Conservation (phyloP, 192 early-diverging fungal species). For the Coemansia sp. region DNA sequence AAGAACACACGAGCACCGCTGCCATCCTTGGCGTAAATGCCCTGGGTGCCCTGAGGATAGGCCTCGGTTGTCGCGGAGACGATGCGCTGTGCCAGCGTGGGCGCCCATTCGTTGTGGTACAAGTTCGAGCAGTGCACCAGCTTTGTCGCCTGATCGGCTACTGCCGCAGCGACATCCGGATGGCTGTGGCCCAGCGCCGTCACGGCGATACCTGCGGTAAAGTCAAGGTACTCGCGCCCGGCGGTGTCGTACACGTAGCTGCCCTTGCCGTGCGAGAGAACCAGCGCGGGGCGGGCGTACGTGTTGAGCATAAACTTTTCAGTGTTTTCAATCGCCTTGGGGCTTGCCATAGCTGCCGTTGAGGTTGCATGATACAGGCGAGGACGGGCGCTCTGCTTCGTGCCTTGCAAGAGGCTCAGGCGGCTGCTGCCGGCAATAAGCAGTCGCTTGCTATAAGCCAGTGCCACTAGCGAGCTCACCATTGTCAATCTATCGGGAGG, state of each 20-base stretch:
- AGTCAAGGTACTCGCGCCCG: constrained; percentile 85
- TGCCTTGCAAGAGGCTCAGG: not conserved
- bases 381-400: not conserved
- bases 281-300: constrained; percentile 69
- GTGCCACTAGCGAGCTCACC: constrained; percentile 2
- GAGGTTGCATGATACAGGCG: constrained; percentile 21
- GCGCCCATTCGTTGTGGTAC: constrained; percentile 90
- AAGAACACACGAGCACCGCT: constrained; percentile 83
- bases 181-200: constrained; percentile 91
- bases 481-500: too few relatives aligned
- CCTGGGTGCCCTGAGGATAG: constrained; percentile 53
- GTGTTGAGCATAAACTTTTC: constrained; percentile 71
- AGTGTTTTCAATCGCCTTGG: constrained; percentile 19
- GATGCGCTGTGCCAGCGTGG: constrained; percentile 73
- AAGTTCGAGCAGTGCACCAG: constrained; percentile 91
- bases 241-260: constrained; percentile 76
- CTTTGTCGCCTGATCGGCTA: constrained; percentile 82
- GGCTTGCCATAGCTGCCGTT: constrained; percentile 3
- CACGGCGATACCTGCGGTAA: constrained; percentile 95
- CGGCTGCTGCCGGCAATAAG: not conserved
- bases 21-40: constrained; percentile 40
- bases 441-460: constrained; percentile 11
- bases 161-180: constrained; percentile 66
- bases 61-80: constrained; percentile 63
- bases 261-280: constrained; percentile 85